Percentiles rank a stretch among this genome's conserved stretches.
phyloP scores from a whole-genome alignment of 176 grass and related monocot species.

The Carex parvula region DNA sequence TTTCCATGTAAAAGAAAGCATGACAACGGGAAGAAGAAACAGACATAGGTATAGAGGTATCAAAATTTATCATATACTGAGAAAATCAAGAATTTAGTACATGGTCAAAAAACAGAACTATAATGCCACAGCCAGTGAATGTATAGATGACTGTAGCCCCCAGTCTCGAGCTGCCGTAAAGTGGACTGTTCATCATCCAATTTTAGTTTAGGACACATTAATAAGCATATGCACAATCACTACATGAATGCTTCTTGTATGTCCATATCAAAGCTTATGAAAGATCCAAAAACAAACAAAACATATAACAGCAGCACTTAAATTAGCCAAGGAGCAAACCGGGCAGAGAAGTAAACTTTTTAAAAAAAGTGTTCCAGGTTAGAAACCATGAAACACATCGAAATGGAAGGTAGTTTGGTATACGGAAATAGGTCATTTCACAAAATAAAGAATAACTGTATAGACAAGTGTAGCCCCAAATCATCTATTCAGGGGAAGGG shows the following conservation, averaged over 20 bases:
- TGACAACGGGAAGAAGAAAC: not conserved
- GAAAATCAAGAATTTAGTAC: not conserved
- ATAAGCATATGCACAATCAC: slow-evolving; percentile 13
- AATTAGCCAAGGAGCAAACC: not conserved
- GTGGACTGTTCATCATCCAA: slow-evolving; percentile 30
- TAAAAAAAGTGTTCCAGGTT: not conserved
- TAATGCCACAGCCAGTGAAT: not conserved
- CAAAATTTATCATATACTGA: not conserved
- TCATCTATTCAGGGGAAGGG: not conserved
- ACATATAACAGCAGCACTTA: not conserved
- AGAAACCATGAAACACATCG: not conserved
- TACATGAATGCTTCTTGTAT: slow-evolving; percentile 7
- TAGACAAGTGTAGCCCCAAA: slow-evolving; percentile 1
- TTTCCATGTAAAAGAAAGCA: not conserved
- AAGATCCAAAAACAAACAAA: not conserved
- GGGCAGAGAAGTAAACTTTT: not conserved
- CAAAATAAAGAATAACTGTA: not conserved
- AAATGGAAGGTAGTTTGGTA: not conserved
- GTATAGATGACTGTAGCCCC: slow-evolving; percentile 22
- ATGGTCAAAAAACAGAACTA: not conserved
- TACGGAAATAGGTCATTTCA: not conserved
- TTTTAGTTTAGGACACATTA: slow-evolving; percentile 10
- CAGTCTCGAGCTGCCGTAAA: slow-evolving; percentile 19
- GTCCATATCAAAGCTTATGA: not conserved
- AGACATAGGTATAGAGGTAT: not conserved